A percentile compares a stretch with the other conserved stretches of the same genome.
phyloP scores from a whole-genome alignment of 805 yeast genomes.

The Candida stauntonica region DNA sequence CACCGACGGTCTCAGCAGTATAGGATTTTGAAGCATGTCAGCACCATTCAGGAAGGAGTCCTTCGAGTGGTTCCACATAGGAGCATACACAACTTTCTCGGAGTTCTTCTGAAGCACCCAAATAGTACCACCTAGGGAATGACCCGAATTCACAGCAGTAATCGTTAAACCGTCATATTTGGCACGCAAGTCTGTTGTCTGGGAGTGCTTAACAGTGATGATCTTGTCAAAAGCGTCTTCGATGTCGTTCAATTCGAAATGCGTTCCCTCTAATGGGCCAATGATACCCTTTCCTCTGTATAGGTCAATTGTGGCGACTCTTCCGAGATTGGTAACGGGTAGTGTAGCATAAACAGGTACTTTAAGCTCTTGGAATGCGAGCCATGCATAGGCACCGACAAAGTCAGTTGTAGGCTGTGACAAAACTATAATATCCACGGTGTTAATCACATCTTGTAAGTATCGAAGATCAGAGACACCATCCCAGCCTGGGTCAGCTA shows the following conservation, averaged over 20 bases:
- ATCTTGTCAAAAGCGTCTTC: constrained; percentile 77
- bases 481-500: constrained; percentile 78
- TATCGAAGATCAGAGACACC: constrained; percentile 41
- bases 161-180: constrained; percentile 55
- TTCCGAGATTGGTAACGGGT: constrained; percentile 85
- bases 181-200: constrained; percentile 60
- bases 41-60: constrained; percentile 82
- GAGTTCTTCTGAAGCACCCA: constrained; percentile 74
- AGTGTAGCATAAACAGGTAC: constrained; percentile 82
- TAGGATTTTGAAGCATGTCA: constrained; percentile 51
- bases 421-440: constrained; percentile 66
- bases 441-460: constrained; percentile 39
- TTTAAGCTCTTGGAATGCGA: constrained; percentile 58
- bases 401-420: constrained; percentile 83
- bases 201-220: constrained; percentile 69
- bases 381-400: constrained; percentile 70
- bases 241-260: constrained; percentile 64
- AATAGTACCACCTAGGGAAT: constrained; percentile 87
- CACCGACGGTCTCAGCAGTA: constrained; percentile 76
- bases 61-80: constrained; percentile 91
- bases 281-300: constrained; percentile 69
- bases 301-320: constrained; percentile 78
- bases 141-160: constrained; percentile 89
- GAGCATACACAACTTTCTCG: constrained; percentile 83
- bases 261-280: constrained; percentile 61